A percentile compares a stretch with the other conserved stretches of the same genome.
Evolutionary conservation across 208 protist genomes (phyloP).

Genomic region (Leishmania gerbilli): DNA sequence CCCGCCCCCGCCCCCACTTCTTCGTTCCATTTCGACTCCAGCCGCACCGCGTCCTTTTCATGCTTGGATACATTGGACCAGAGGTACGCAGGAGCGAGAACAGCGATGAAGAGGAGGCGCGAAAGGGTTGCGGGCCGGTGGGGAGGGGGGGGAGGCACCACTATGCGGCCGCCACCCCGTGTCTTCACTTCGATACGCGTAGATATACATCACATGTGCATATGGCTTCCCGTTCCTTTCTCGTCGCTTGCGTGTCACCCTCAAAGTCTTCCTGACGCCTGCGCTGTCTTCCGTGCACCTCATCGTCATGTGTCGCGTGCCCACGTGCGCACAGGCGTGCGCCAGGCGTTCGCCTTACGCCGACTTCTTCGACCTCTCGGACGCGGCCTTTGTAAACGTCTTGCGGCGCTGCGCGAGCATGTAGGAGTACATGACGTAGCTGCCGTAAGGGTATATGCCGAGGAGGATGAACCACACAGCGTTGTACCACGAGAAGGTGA

Average conservation of each 20-base stretch:
- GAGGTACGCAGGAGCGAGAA: background rate
- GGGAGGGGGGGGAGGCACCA: background rate
- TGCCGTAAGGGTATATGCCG: slow-evolving; percentile 75
- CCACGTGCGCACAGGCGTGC: background rate
- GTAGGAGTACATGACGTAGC: slow-evolving; percentile 90
- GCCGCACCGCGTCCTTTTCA: background rate
- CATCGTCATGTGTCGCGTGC: background rate
- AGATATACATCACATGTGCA: background rate
- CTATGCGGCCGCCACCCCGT: too few relatives aligned
- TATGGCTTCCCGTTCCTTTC: background rate
- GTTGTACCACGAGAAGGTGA: slow-evolving; percentile 82
- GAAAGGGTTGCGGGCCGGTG: too few relatives aligned
- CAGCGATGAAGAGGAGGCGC: background rate
- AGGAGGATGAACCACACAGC: slow-evolving; percentile 70
- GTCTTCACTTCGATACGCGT: too few relatives aligned
- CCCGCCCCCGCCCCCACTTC: background rate
- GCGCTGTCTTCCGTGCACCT: background rate
- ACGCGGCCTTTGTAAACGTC: slow-evolving; percentile 36
- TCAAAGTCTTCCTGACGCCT: background rate
- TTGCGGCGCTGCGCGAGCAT: slow-evolving; percentile 90
- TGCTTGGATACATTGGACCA: background rate
- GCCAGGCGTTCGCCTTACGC: background rate
- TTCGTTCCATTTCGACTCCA: background rate
- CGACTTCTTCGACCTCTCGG: slow-evolving; percentile 26
- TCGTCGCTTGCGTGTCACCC: background rate